phyloP scores from a whole-genome alignment of 1,284 basidiomycete species.

The Mycena sp. region DNA sequence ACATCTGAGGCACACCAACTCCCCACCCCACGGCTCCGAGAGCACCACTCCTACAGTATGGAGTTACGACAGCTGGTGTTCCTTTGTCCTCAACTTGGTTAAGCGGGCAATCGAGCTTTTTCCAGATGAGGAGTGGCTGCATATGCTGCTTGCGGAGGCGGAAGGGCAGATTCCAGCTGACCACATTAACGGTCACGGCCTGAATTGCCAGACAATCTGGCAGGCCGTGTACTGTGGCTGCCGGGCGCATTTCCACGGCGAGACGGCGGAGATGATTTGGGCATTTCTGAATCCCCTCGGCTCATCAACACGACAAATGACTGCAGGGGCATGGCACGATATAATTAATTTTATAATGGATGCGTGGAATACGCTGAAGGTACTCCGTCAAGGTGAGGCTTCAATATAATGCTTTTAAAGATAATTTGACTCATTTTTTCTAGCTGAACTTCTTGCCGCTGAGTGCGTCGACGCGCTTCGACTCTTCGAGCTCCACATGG shows the following conservation, averaged over 20 bases:
- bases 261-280: too few species aligned
- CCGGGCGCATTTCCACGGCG: slow-evolving; percentile 19
- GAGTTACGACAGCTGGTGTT: too few species aligned
- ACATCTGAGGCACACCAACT: slow-evolving; percentile 2
- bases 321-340: slow-evolving; percentile 3
- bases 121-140: too few species aligned
- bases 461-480: slow-evolving; percentile 6
- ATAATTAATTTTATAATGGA: too few species aligned
- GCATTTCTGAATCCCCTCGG: slow-evolving; percentile 19
- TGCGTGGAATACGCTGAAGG: too few species aligned
- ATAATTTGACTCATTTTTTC: neutral
- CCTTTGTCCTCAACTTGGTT: too few species aligned
- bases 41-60: neutral
- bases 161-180: too few species aligned
- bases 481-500: slow-evolving; percentile 23
- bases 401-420: neutral
- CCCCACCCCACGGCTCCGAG: neutral
- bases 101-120: too few species aligned
- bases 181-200: slow-evolving; percentile 6
- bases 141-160: too few species aligned
- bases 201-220: slow-evolving; percentile 3
- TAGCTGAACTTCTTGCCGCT: slow-evolving; percentile 4
- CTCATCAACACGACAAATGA: slow-evolving; percentile 18
- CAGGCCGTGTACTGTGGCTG: slow-evolving; percentile 18
- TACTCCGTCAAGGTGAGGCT: slow-evolving; percentile 1